Evolutionary conservation across 495 filamentous ascomycete species (phyloP).

Genomic region (Podospora pseudoanserina): DNA sequence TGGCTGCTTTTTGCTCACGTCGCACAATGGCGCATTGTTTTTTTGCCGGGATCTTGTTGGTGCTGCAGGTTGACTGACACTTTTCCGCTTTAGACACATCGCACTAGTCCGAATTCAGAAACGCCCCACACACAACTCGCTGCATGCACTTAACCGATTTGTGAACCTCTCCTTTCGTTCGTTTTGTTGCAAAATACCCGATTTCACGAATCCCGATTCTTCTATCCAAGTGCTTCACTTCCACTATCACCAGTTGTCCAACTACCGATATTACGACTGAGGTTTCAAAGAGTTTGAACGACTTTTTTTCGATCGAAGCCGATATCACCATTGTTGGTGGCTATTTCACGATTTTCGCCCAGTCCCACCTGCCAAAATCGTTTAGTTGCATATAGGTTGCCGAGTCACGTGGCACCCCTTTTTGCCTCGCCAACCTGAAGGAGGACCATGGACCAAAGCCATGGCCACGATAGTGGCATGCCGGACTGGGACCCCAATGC

Average conservation of each 20-base stretch:
- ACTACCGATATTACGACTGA: neutral
- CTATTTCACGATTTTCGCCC: neutral
- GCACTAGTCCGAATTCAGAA: slow-evolving; percentile 19
- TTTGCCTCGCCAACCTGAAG: slow-evolving; percentile 6
- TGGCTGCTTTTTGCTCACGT: neutral
- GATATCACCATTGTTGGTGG: neutral
- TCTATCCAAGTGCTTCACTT: neutral
- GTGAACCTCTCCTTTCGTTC: neutral
- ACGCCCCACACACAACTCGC: slow-evolving; percentile 3
- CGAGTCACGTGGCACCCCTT: slow-evolving; percentile 24
- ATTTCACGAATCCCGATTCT: neutral
- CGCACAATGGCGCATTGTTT: slow-evolving; percentile 1
- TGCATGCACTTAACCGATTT: neutral
- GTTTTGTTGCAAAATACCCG: neutral
- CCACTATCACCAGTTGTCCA: neutral
- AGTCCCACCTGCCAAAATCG: neutral
- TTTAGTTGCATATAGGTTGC: neutral
- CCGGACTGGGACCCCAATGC: slow-evolving; percentile 26
- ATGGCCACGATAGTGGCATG: slow-evolving; percentile 23
- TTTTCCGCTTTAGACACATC: slow-evolving; percentile 9
- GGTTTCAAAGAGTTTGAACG: neutral
- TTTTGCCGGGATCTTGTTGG: slow-evolving; percentile 7
- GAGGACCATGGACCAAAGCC: slow-evolving; percentile 27
- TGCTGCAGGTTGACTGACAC: slow-evolving; percentile 10
- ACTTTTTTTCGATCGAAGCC: neutral